Percentiles rank a stretch among this genome's conserved stretches.
Evolutionary conservation across 192 early-diverging fungal genomes (phyloP).

Genomic region (Coemansia sp.): DNA sequence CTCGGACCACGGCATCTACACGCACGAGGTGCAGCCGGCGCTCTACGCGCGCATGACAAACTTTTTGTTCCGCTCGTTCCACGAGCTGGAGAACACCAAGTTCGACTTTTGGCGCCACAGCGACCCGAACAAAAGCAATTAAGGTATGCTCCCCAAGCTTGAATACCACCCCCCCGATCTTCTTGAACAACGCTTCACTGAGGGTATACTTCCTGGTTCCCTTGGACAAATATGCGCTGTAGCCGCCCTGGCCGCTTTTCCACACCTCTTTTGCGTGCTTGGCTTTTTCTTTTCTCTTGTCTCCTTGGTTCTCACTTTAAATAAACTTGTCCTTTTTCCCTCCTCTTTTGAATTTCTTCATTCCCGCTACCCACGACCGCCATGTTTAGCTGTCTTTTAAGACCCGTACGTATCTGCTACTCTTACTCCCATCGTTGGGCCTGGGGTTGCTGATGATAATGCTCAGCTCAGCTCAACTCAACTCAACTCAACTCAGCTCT

Average conservation of each 20-base stretch:
- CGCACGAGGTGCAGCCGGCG: slow-evolving; percentile 72
- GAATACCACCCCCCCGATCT: background rate
- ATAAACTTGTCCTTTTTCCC: background rate
- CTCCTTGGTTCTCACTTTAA: background rate
- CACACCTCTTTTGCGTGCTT: too few relatives aligned
- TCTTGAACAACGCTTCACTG: too few relatives aligned
- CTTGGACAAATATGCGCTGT: too few relatives aligned
- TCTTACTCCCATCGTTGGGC: background rate
- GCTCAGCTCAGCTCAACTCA: too few relatives aligned
- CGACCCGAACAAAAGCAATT: slow-evolving; percentile 23
- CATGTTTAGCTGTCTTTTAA: slow-evolving; percentile 13
- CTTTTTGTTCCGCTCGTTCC: slow-evolving; percentile 58
- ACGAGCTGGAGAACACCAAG: slow-evolving; percentile 52
- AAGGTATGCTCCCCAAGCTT: background rate
- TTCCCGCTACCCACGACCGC: background rate
- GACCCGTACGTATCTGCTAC: slow-evolving; percentile 6
- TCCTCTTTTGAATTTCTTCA: slow-evolving; percentile 1
- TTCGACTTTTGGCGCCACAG: slow-evolving; percentile 49
- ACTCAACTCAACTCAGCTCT: too few relatives aligned
- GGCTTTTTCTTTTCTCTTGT: slow-evolving; percentile 5
- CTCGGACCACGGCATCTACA: slow-evolving; percentile 83
- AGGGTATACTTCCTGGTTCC: too few relatives aligned
- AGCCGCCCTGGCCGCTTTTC: too few relatives aligned
- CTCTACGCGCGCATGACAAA: slow-evolving; percentile 61
- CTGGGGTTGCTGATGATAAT: slow-evolving; percentile 1